Evolutionary conservation across 495 filamentous ascomycete genomes (phyloP).

Genomic region (Neurospora intermedia): DNA sequence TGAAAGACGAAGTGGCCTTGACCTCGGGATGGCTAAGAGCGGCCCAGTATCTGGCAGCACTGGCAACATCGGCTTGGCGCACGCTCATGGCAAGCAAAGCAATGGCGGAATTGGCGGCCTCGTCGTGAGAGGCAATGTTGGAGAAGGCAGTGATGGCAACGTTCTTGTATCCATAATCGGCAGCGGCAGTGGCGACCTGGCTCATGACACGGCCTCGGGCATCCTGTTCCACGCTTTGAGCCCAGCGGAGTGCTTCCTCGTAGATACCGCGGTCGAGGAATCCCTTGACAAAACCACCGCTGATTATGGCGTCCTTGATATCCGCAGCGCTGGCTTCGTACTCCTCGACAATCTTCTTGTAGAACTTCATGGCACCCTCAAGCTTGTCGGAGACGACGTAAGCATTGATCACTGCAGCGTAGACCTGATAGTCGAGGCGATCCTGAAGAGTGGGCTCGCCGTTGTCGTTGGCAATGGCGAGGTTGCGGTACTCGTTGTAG

Average conservation of each 20-base stretch:
- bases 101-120: slow-evolving; percentile 56
- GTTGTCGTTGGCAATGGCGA: slow-evolving; percentile 70
- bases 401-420: slow-evolving; percentile 77
- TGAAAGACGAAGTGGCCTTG: slow-evolving; percentile 51
- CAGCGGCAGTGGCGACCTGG: slow-evolving; percentile 47
- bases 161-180: slow-evolving; percentile 64
- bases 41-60: slow-evolving; percentile 66
- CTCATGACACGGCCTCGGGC: slow-evolving; percentile 27
- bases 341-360: slow-evolving; percentile 60
- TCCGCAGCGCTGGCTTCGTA: slow-evolving; percentile 42
- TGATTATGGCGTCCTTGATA: slow-evolving; percentile 58
- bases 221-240: slow-evolving; percentile 36
- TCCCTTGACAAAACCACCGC: slow-evolving; percentile 64
- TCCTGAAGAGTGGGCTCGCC: slow-evolving; percentile 60
- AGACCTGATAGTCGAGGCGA: slow-evolving; percentile 72
- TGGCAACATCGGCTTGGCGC: slow-evolving; percentile 64
- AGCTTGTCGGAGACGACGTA: slow-evolving; percentile 71
- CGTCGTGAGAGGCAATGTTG: slow-evolving; percentile 38
- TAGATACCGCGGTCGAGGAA: slow-evolving; percentile 53
- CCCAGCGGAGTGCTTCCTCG: slow-evolving; percentile 55
- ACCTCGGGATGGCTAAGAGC: slow-evolving; percentile 50
- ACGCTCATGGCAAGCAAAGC: slow-evolving; percentile 78
- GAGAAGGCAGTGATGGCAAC: slow-evolving; percentile 61
- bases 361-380: slow-evolving; percentile 71
- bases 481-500: slow-evolving; percentile 83